phyloP scores from a whole-genome alignment of 257 asterid species.

The Scutellaria galericulata region DNA sequence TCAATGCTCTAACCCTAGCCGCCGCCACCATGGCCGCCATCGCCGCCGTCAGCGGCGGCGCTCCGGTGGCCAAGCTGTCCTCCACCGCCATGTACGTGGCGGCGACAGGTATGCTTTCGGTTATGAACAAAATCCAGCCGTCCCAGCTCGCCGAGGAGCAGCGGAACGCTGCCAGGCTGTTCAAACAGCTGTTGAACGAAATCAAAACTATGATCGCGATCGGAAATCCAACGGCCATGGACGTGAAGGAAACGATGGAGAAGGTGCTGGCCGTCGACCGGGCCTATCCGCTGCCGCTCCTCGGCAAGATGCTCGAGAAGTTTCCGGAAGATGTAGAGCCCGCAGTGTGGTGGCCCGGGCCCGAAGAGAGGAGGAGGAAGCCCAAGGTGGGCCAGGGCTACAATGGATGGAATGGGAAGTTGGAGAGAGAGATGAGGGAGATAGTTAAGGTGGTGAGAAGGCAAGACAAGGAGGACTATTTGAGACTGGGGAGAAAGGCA shows the following conservation, averaged over 20 bases:
- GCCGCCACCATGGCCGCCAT: conserved; percentile 48
- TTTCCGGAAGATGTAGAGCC: conserved; percentile 48
- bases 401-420: conserved; percentile 51
- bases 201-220: conserved; percentile 43
- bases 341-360: conserved; percentile 57
- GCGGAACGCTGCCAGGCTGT: conserved; percentile 57
- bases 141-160: conserved; percentile 79
- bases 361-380: conserved; percentile 33
- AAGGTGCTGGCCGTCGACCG: conserved; percentile 60
- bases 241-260: conserved; percentile 48
- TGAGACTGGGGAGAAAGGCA: conserved; percentile 50
- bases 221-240: conserved; percentile 34
- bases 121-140: conserved; percentile 61
- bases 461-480: conserved; percentile 58
- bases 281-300: conserved; percentile 63
- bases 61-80: conserved; percentile 42
- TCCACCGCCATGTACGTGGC: conserved; percentile 46
- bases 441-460: conserved; percentile 39
- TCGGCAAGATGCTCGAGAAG: conserved; percentile 51
- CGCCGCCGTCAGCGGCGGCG: conserved; percentile 35
- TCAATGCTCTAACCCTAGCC: conserved; percentile 50
- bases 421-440: conserved; percentile 61
- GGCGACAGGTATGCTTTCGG: conserved; percentile 48
- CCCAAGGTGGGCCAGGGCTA: not conserved
- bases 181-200: conserved; percentile 53